phyloP scores from a whole-genome alignment of 441 rosid species.

The Gossypium gossypioides region DNA sequence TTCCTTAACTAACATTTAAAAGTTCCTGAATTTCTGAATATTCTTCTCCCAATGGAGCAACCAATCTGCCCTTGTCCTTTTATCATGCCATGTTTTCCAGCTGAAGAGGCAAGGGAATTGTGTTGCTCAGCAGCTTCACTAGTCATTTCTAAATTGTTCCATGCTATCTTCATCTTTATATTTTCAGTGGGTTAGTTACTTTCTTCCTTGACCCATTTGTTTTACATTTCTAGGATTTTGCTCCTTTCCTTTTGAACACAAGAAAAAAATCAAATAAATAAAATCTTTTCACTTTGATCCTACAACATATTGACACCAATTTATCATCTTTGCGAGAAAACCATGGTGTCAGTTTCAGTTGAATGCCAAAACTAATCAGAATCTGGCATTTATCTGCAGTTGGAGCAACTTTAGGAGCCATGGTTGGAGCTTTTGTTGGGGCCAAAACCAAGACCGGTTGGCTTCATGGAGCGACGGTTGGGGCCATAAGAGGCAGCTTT shows the following conservation, averaged over 20 bases:
- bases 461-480: slow-evolving; percentile 23
- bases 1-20: background rate
- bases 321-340: background rate
- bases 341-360: background rate
- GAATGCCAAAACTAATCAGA: background rate
- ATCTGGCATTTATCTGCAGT: slow-evolving; percentile 13
- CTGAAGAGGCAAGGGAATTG: slow-evolving; percentile 9
- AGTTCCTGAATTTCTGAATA: background rate
- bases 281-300: background rate
- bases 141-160: slow-evolving; percentile 14
- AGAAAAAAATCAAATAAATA: background rate
- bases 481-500: slow-evolving; percentile 24
- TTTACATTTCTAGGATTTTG: background rate
- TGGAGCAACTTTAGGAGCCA: slow-evolving; percentile 26
- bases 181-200: slow-evolving; percentile 25
- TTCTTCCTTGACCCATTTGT: background rate
- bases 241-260: background rate
- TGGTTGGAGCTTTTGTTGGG: slow-evolving; percentile 24
- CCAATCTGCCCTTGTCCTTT: slow-evolving; percentile 4
- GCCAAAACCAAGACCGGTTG: slow-evolving; percentile 23
- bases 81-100: slow-evolving; percentile 5
- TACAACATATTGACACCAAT: background rate
- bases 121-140: slow-evolving; percentile 18
- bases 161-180: slow-evolving; percentile 17
- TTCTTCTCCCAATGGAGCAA: slow-evolving; percentile 6